Conservation (phyloP, 192 early-diverging fungal species). For the Coemansia sp. region DNA sequence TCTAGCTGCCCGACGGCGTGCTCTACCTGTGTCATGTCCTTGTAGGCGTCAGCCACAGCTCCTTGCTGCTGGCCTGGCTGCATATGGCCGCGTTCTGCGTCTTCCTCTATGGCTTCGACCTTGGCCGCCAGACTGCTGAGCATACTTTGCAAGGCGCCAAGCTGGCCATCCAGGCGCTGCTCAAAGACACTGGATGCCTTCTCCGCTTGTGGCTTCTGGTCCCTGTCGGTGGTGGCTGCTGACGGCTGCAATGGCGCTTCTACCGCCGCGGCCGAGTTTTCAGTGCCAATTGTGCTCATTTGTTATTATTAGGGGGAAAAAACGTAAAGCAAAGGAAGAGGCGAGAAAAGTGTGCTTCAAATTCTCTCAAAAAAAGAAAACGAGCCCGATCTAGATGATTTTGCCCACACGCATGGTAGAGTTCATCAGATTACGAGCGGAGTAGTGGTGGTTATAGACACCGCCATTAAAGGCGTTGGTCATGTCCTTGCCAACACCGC, state of each 20-base stretch:
- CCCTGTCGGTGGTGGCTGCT: neutral
- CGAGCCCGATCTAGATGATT: slow-evolving; percentile 25
- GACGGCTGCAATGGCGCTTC: neutral
- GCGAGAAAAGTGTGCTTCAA: neutral
- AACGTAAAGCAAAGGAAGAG: neutral
- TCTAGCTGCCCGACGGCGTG: slow-evolving; percentile 27
- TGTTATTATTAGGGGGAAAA: neutral
- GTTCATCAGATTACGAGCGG: slow-evolving; percentile 75
- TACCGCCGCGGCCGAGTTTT: neutral
- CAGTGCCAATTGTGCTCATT: neutral
- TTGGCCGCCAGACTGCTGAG: slow-evolving; percentile 18
- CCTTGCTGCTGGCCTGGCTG: neutral
- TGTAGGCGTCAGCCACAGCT: slow-evolving; percentile 26
- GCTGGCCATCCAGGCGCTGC: slow-evolving; percentile 10
- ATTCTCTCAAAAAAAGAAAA: neutral
- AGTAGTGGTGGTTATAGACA: slow-evolving; percentile 87
- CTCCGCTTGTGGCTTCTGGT: neutral
- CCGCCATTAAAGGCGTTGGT: slow-evolving; percentile 87
- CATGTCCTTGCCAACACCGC: slow-evolving; percentile 79
- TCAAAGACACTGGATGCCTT: neutral
- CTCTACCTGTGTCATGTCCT: slow-evolving; percentile 30
- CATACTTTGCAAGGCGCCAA: slow-evolving; percentile 17
- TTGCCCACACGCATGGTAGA: slow-evolving; percentile 50
- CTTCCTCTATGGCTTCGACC: slow-evolving; percentile 17
- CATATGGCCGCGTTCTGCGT: neutral